Evolutionary conservation across 371 early-diverging fungal species (phyloP).

Genomic region (Zychaea mexicana): DNA sequence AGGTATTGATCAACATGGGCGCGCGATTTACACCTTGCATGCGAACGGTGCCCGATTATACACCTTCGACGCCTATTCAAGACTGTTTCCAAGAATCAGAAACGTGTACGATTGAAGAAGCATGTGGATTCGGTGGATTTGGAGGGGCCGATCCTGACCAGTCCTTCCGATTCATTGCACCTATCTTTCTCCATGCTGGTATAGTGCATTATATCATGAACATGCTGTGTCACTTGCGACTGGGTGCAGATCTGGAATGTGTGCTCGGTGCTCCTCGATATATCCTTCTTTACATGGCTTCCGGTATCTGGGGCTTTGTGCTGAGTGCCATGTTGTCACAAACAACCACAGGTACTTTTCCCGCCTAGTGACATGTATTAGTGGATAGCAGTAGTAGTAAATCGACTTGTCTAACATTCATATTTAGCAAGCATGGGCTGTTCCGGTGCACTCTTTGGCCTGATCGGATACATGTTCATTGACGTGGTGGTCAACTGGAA

Average conservation of each 20-base stretch:
- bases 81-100: slow-evolving; percentile 29
- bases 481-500: slow-evolving; percentile 85
- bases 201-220: slow-evolving; percentile 81
- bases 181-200: slow-evolving; percentile 91
- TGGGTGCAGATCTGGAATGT: slow-evolving; percentile 76
- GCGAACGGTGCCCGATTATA: slow-evolving; percentile 41
- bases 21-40: slow-evolving; percentile 70
- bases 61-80: slow-evolving; percentile 9
- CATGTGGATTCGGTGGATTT: slow-evolving; percentile 63
- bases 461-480: slow-evolving; percentile 79
- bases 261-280: slow-evolving; percentile 78
- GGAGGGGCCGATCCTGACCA: slow-evolving; percentile 58
- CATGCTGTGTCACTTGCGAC: slow-evolving; percentile 68
- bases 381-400: too few relatives aligned
- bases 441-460: slow-evolving; percentile 83
- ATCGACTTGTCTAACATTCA: neutral
- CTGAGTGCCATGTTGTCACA: slow-evolving; percentile 75
- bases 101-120: slow-evolving; percentile 50
- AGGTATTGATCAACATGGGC: slow-evolving; percentile 59
- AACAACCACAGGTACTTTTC: slow-evolving; percentile 40
- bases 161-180: slow-evolving; percentile 79
- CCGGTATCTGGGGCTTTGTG: slow-evolving; percentile 83
- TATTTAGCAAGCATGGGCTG: slow-evolving; percentile 73
- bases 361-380: too few relatives aligned
- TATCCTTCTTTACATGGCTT: slow-evolving; percentile 70